Conservation (phyloP, 148 eudicot genomes). For the Chenopodium quinoa region DNA sequence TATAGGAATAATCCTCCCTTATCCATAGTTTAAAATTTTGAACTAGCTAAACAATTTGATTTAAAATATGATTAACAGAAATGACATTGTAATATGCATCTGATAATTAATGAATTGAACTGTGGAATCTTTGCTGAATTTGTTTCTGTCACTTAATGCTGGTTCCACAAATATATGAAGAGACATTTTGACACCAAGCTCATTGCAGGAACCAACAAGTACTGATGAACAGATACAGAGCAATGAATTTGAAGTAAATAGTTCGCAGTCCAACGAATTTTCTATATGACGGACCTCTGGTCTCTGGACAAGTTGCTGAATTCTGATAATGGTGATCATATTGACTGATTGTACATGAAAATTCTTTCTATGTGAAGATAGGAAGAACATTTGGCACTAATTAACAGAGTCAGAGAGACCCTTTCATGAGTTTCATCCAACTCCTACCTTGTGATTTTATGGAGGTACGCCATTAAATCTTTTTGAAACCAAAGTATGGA, state of each 20-base stretch:
- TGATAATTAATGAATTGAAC: background rate
- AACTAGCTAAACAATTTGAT: background rate
- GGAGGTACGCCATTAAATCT: background rate
- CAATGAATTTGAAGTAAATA: background rate
- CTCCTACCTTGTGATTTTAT: background rate
- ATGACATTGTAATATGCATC: background rate
- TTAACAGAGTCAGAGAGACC: background rate
- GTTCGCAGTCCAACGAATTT: background rate
- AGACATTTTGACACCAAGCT: background rate
- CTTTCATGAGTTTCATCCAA: background rate
- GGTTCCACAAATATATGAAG: too few relatives aligned
- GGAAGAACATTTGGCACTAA: background rate
- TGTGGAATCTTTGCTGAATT: background rate
- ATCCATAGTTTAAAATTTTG: background rate
- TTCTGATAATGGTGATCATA: too few relatives aligned
- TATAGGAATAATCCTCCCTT: background rate
- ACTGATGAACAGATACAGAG: background rate
- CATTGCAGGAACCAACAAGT: background rate
- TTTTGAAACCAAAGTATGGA: background rate
- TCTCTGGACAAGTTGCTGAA: background rate
- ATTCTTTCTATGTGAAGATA: background rate
- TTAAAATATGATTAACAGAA: background rate
- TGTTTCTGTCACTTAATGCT: too few relatives aligned
- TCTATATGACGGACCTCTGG: background rate
- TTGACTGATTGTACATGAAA: too few relatives aligned